phyloP scores from a whole-genome alignment of 2,329 filamentous ascomycete genomes.

The Ophiostoma sp. region DNA sequence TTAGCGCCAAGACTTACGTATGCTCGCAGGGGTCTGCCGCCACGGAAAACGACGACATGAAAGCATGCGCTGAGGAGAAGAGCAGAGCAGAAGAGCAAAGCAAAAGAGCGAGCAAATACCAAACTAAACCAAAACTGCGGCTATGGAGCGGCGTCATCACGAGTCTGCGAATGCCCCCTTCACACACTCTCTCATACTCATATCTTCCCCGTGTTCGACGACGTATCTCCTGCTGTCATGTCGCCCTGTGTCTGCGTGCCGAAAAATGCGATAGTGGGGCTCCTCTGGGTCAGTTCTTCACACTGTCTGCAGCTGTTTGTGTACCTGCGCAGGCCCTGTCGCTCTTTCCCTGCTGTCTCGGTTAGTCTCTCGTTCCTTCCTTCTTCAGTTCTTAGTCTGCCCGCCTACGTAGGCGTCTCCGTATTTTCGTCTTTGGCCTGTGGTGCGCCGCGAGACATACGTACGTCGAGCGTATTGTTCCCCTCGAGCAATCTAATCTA shows the following conservation, averaged over 20 bases:
- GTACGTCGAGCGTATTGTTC: not conserved
- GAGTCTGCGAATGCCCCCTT: too few species aligned
- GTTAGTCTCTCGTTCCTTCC: not conserved
- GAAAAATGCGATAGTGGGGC: too few species aligned
- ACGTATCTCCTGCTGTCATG: too few species aligned
- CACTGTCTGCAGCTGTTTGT: not conserved
- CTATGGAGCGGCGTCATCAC: too few species aligned
- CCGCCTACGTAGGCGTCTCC: slow-evolving; percentile 19
- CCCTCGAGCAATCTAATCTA: not conserved
- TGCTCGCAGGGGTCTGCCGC: slow-evolving; percentile 8
- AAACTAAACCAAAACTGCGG: too few species aligned
- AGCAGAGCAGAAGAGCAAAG: too few species aligned
- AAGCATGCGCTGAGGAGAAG: too few species aligned
- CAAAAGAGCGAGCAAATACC: too few species aligned
- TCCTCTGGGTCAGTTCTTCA: not conserved
- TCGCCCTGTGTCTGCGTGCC: too few species aligned
- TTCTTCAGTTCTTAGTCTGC: slow-evolving; percentile 6
- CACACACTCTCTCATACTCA: too few species aligned
- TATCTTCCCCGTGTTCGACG: too few species aligned
- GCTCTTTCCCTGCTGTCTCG: not conserved
- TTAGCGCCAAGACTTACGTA: slow-evolving; percentile 23
- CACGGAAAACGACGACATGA: too few species aligned
- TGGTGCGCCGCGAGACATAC: not conserved
- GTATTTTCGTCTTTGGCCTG: not conserved
- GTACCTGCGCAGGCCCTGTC: not conserved